phyloP scores from a whole-genome alignment of 2,329 filamentous ascomycete species.

The Scolecobasidium constrictum region DNA sequence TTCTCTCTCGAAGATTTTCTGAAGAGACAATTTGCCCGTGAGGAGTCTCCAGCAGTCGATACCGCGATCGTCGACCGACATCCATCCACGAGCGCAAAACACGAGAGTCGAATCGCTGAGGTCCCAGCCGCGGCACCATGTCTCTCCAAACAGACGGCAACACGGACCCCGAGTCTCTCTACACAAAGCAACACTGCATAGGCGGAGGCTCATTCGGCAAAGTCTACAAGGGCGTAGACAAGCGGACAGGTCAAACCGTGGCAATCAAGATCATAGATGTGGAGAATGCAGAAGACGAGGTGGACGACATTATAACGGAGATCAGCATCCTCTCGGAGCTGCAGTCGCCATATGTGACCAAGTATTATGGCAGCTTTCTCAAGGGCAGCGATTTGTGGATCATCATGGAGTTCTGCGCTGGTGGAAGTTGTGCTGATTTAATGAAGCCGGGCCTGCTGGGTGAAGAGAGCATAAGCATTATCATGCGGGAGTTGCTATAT shows the following conservation, averaged over 20 bases:
- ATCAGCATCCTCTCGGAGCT: conserved; percentile 95
- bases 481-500: conserved; percentile 77
- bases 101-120: too few species aligned
- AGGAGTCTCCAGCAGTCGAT: too few species aligned
- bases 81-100: too few species aligned
- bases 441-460: conserved; percentile 87
- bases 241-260: conserved; percentile 82
- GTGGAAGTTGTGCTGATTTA: conserved; percentile 88
- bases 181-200: conserved; percentile 34
- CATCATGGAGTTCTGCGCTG: conserved; percentile 98
- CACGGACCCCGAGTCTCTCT: conserved; percentile 18
- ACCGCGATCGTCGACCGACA: too few species aligned
- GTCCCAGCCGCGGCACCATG: too few species aligned
- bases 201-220: conserved; percentile 97
- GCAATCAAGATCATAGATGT: conserved; percentile 99
- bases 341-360: conserved; percentile 91
- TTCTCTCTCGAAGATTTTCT: too few species aligned
- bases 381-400: conserved; percentile 98
- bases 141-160: conserved; percentile 11
- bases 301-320: conserved; percentile 98
- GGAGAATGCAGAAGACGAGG: conserved; percentile 97
- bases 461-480: conserved; percentile 96
- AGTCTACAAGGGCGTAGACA: conserved; percentile 97
- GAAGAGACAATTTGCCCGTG: too few species aligned
- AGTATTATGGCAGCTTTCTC: conserved; percentile 94